phyloP scores from a whole-genome alignment of 2,329 filamentous ascomycete species.

The Colletotrichum trifolii region DNA sequence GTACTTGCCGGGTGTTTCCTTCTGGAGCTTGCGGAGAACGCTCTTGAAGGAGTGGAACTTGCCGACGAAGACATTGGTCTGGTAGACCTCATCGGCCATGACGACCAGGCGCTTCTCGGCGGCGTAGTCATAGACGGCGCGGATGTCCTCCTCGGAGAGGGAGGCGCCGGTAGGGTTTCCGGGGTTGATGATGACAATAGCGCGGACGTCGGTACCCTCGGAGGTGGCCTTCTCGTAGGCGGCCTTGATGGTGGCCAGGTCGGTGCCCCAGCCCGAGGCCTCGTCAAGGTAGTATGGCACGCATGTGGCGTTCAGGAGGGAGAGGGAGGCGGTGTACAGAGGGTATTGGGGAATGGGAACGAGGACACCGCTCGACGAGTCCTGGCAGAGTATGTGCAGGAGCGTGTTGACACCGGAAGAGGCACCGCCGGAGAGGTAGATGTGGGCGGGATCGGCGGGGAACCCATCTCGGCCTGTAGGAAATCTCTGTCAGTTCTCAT shows the following conservation, averaged over 20 bases:
- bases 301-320: slow-evolving; percentile 84
- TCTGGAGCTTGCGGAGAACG: slow-evolving; percentile 83
- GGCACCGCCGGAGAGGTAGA: slow-evolving; percentile 92
- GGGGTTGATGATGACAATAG: slow-evolving; percentile 97
- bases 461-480: slow-evolving; percentile 83
- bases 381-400: slow-evolving; percentile 86
- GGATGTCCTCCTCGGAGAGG: slow-evolving; percentile 81
- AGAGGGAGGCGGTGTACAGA: slow-evolving; percentile 92
- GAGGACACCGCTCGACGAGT: slow-evolving; percentile 82
- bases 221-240: slow-evolving; percentile 79
- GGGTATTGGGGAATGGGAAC: slow-evolving; percentile 97
- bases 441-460: slow-evolving; percentile 80
- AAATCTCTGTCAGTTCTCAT: slow-evolving; percentile 34
- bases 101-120: slow-evolving; percentile 87
- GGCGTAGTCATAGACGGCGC: slow-evolving; percentile 87
- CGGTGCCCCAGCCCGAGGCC: slow-evolving; percentile 85
- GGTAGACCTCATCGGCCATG: slow-evolving; percentile 97
- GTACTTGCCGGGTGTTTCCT: slow-evolving; percentile 78
- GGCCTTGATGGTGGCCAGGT: slow-evolving; percentile 79
- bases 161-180: slow-evolving; percentile 96
- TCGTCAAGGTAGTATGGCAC: slow-evolving; percentile 97
- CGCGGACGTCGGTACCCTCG: slow-evolving; percentile 86
- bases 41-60: slow-evolving; percentile 97
- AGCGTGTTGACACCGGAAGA: slow-evolving; percentile 96
- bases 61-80: slow-evolving; percentile 97